Conservation (phyloP, 2,329 filamentous ascomycete genomes). For the Beauveria australis region DNA sequence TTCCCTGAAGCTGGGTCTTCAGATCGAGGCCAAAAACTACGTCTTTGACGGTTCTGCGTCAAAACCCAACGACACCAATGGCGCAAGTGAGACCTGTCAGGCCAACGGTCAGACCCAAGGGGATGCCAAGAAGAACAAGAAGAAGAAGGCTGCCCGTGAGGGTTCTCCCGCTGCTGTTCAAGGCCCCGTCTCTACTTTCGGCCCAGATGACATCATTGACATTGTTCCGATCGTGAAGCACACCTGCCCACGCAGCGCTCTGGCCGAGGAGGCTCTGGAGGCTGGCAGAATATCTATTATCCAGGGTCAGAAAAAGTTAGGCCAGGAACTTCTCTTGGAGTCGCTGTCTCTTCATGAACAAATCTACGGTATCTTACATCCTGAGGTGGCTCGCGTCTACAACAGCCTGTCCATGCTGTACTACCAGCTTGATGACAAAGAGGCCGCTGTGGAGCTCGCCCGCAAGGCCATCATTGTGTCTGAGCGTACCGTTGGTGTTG, state of each 20-base stretch:
- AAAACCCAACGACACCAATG: constrained; percentile 19
- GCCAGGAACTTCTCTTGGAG: constrained; percentile 91
- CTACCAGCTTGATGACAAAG: constrained; percentile 97
- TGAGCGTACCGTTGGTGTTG: constrained; percentile 86
- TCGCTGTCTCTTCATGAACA: constrained; percentile 95
- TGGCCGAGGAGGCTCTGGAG: constrained; percentile 93
- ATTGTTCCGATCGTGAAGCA: constrained; percentile 94
- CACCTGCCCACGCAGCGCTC: constrained; percentile 77
- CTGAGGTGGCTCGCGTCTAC: constrained; percentile 92
- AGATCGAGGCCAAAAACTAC: constrained; percentile 64
- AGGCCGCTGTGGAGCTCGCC: constrained; percentile 86
- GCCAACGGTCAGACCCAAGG: constrained; percentile 34
- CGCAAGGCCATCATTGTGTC: constrained; percentile 95
- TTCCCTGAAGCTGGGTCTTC: constrained; percentile 79
- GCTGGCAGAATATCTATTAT: constrained; percentile 93
- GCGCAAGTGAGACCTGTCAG: constrained; percentile 26
- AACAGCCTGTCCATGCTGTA: constrained; percentile 93
- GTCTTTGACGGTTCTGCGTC: constrained; percentile 23
- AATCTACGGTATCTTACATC: constrained; percentile 95
- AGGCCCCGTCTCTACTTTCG: constrained; percentile 47
- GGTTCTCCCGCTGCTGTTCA: constrained; percentile 40
- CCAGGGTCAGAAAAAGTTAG: constrained; percentile 90
- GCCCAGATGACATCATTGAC: constrained; percentile 79
- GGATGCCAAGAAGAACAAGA: constrained; percentile 51
- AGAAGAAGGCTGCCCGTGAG: constrained; percentile 53